Base-by-base conservation (phyloP, 2,329 filamentous ascomycete species). In the Epicoccum sorghinum region DNA sequence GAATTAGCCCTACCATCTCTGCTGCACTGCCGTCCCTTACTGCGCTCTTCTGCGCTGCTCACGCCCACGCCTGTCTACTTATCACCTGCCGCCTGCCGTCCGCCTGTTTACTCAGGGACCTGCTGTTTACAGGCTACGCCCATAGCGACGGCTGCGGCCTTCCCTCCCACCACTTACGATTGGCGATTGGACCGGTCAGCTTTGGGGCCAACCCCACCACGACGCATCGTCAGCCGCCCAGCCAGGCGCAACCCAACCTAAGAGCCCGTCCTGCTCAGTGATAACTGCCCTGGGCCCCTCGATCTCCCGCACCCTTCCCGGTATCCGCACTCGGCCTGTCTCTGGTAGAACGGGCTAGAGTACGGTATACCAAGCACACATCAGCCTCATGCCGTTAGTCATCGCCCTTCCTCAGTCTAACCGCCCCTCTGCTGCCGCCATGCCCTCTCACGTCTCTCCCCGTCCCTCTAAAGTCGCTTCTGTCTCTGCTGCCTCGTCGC, bases 341-440 rank as follows among this genome's bases (percentile, higher is more conserved):
- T 75, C 72, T 74, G 67, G 69, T 49, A 75, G 71, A 72, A 73
- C 62, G 64, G 71, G 62, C 66, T 64, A 61, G 66, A 69, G 72
- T 68, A 58, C 68, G 66, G 52, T 66, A 69, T 63, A 64, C 62
- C 47, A 52, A 51, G 54, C 44, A 64, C 60, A 62, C 52, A 62
- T 66, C 67, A 71, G 65, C 69, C 68, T 71, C 71, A 76, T 76
- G 74, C 73, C 72, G 73, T 75, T 75, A 75, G 73, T 75, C 67
- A 68, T 73, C 69, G 66, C 70, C 68, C 69, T 74, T 63, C 70
- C 71, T 63, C 63, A 69, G 35, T 49, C 52, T 33, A 35, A 37
- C 22, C 45, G 51, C 35, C 51, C 39, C 51, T 44, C 51, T 44
- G 27, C 51, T 39, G 41, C 52, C 22, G 52, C 52, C 38, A 55